phyloP scores from a whole-genome alignment of 2,329 filamentous ascomycete genomes.

The Leptographium procerum region DNA sequence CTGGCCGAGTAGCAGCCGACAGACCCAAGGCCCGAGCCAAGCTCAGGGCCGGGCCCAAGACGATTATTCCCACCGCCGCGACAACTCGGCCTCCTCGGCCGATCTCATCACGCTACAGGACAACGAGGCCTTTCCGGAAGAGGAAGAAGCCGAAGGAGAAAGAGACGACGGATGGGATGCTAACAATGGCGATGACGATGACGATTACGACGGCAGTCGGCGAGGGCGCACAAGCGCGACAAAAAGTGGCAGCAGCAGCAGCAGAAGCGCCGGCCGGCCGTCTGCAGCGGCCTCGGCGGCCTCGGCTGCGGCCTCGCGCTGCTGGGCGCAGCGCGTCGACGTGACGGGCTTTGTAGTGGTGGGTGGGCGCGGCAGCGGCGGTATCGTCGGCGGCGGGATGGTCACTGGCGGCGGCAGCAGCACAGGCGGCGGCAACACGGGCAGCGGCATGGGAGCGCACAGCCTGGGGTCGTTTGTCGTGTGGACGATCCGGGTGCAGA shows the following conservation, averaged over 20 bases:
- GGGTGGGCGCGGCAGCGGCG: conserved; percentile 31
- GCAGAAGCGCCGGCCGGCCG: not conserved
- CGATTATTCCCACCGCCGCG: conserved; percentile 3
- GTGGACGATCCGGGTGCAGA: conserved; percentile 84
- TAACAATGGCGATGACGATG: not conserved
- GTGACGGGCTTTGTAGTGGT: conserved; percentile 46
- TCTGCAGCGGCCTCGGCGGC: conserved; percentile 11
- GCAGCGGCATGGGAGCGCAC: conserved; percentile 13
- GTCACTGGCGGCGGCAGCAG: conserved; percentile 9
- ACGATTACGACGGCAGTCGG: not conserved
- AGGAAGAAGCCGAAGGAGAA: too few species aligned
- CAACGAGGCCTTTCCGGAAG: conserved; percentile 31
- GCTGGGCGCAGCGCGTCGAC: conserved; percentile 54
- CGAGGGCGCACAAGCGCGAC: too few species aligned
- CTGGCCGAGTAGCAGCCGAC: not conserved
- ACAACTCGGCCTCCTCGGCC: conserved; percentile 5
- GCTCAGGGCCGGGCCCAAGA: not conserved
- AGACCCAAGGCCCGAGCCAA: not conserved
- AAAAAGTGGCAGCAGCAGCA: not conserved
- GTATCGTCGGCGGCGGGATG: conserved; percentile 15
- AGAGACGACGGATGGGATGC: not conserved
- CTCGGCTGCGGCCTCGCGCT: conserved; percentile 33
- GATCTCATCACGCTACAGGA: conserved; percentile 45
- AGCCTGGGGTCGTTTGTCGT: conserved; percentile 83
- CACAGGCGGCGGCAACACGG: not conserved